Base-by-base conservation (phyloP, 768 basidiomycete species). In the Hericium rajendrae region DNA sequence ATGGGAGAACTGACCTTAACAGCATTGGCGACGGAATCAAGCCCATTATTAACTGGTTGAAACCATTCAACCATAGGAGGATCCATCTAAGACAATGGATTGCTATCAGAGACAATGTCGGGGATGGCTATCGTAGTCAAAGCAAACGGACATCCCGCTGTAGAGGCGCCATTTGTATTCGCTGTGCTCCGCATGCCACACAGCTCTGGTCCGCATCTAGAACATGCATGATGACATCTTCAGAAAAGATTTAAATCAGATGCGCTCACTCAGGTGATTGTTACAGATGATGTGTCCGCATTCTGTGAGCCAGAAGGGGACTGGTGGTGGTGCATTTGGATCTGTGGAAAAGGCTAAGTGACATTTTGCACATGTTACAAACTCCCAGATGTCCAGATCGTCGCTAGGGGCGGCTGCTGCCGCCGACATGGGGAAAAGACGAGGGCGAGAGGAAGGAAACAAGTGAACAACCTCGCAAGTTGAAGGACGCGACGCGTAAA, bases 211-310 rank as follows among this genome's bases (percentile, higher is more conserved):
- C 80, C 11, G 81, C 71, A 69, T 79, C 90, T 92, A 46, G 8
- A n/a, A 46, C 22, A 54, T 40, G 48, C 39, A 59, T 16, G 38
- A n/a, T 26, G 32, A 16, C 32, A 16, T n/a, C 16, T 24, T 3
- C 39, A 28, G 16, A 15, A 4, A 28, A 13, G 22, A 18, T 11
- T 18, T 38, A 4, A 18, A 49, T 55, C 32, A 32, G 32, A 32
- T 10, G 38, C 13, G 64, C 76, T 67, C 66, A 92, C 91, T 88
- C 67, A 93, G 82, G 71, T 93, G 91, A 40, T 79, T 77, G 66
- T 93, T 92, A 76, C 91, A 93, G 26, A 92, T 63, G 57, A 92
- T 79, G 74, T 93, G 91, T 0, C 88, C 88, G 63, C 91, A 93
- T 68, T 91, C 88, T 1, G 91, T 91, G 59, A 91, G 74, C 91